Conservation (phyloP, 2,329 filamentous ascomycete genomes). For the Aspergillus sojae region DNA sequence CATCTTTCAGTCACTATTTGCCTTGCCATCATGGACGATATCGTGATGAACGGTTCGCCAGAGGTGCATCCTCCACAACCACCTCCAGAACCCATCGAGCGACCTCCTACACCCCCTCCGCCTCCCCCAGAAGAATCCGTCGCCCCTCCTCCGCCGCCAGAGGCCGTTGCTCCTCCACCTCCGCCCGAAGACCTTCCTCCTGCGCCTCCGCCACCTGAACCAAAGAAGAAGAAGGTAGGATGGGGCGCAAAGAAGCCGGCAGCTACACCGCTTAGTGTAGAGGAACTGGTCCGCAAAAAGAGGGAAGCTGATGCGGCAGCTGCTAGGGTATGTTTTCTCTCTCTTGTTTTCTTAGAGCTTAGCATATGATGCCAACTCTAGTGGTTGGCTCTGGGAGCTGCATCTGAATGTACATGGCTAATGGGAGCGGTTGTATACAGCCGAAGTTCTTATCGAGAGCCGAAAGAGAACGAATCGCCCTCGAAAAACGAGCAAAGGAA, state of each 20-base stretch:
- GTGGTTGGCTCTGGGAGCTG: neutral
- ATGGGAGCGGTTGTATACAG: conserved; percentile 34
- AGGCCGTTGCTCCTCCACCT: conserved; percentile 41
- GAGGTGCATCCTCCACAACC: conserved; percentile 33
- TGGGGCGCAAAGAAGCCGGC: conserved; percentile 50
- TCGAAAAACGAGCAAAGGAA: conserved; percentile 76
- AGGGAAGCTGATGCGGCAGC: conserved; percentile 82
- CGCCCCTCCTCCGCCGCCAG: conserved; percentile 47
- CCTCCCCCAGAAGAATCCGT: conserved; percentile 40
- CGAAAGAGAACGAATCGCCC: conserved; percentile 75
- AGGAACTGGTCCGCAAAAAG: conserved; percentile 83
- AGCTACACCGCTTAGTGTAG: conserved; percentile 70
- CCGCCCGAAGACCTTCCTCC: conserved; percentile 41
- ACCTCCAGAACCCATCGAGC: conserved; percentile 40
- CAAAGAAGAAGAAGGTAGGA: conserved; percentile 58
- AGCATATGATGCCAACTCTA: conserved; percentile 6
- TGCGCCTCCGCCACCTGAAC: conserved; percentile 47
- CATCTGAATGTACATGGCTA: neutral
- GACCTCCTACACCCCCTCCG: conserved; percentile 44
- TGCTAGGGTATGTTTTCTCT: conserved; percentile 61
- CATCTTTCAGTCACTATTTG: conserved; percentile 1
- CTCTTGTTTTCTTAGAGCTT: conserved; percentile 3
- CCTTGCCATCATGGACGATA: conserved; percentile 35
- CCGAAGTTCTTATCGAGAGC: conserved; percentile 86
- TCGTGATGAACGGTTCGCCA: conserved; percentile 31